These are phyloP conservation scores for Anisodus acutangulus DNA, from an alignment of 257 asterid species.

Conservation along the genomic window DNA sequence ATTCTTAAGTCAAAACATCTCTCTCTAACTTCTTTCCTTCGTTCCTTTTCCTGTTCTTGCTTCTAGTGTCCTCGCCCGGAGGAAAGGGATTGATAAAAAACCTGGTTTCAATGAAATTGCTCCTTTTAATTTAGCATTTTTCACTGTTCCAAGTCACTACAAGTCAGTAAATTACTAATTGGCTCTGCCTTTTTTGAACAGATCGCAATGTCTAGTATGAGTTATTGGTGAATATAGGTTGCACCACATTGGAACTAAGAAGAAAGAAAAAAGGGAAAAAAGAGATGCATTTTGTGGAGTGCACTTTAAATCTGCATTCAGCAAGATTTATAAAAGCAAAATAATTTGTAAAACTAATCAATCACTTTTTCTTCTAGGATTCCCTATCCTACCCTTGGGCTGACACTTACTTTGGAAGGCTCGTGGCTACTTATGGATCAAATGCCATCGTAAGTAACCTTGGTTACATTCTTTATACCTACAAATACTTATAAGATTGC, in stretches of 20 bases:
- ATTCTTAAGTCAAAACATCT: background rate
- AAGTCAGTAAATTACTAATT: background rate
- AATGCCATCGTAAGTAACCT: conserved; percentile 53
- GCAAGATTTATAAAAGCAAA: conserved; percentile 1
- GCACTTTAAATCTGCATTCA: background rate
- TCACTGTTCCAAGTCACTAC: background rate
- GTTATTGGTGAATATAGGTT: conserved; percentile 23
- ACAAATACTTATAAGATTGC: background rate
- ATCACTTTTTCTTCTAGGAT: conserved; percentile 50
- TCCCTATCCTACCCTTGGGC: conserved; percentile 50
- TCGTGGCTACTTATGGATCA: conserved; percentile 56
- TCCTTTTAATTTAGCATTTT: background rate
- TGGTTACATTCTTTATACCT: conserved; percentile 4
- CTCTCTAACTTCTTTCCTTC: background rate
- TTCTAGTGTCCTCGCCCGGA: background rate
- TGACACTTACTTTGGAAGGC: conserved; percentile 57
- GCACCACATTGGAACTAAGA: background rate
- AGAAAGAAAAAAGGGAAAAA: background rate
- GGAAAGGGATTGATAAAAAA: background rate
- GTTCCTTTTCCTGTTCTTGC: conserved; percentile 11
- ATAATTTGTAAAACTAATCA: background rate
- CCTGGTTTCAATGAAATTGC: background rate
- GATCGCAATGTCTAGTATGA: background rate
- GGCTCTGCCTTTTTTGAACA: background rate
- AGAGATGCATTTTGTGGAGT: conserved; percentile 12